Conservation (phyloP, 2,329 filamentous ascomycete species). For the Pyrenochaeta sp. region DNA sequence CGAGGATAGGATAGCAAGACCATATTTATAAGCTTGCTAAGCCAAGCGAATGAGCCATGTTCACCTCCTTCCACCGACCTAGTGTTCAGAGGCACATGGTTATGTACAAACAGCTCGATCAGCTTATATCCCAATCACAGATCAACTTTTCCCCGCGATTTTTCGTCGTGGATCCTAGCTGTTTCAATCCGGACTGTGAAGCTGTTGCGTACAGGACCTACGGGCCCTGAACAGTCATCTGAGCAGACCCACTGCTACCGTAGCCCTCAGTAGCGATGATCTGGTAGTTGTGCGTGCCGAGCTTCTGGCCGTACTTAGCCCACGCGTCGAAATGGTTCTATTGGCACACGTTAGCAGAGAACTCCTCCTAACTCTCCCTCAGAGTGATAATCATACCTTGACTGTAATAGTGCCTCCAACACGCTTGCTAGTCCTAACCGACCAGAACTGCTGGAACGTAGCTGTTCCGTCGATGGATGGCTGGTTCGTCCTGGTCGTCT, state of each 20-base stretch:
- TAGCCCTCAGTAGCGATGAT: conserved; percentile 66
- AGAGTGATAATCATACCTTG: conserved; percentile 11
- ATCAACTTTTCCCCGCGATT: too few relatives aligned
- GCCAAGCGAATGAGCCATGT: too few relatives aligned
- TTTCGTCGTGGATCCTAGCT: too few relatives aligned
- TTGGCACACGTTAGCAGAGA: not conserved
- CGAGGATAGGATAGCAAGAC: too few relatives aligned
- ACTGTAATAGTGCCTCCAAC: conserved; percentile 60
- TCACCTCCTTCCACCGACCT: too few relatives aligned
- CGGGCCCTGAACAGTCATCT: conserved; percentile 54
- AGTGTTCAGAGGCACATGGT: too few relatives aligned
- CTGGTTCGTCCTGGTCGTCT: conserved; percentile 59
- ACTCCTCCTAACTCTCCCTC: not conserved
- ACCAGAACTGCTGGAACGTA: conserved; percentile 66
- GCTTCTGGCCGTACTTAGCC: conserved; percentile 57
- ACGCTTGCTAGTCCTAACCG: conserved; percentile 60
- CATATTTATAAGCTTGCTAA: too few relatives aligned
- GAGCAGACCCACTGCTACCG: conserved; percentile 58
- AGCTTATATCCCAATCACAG: too few relatives aligned
- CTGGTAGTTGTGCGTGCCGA: conserved; percentile 63
- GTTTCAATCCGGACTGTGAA: too few relatives aligned
- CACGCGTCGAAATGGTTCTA: conserved; percentile 64
- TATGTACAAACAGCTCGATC: too few relatives aligned
- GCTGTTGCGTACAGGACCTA: not conserved
- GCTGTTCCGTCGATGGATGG: conserved; percentile 63